These are phyloP conservation scores for Penicillium sp. DNA, from an alignment of 2,329 filamentous ascomycete genomes.

Conservation along the genomic window DNA sequence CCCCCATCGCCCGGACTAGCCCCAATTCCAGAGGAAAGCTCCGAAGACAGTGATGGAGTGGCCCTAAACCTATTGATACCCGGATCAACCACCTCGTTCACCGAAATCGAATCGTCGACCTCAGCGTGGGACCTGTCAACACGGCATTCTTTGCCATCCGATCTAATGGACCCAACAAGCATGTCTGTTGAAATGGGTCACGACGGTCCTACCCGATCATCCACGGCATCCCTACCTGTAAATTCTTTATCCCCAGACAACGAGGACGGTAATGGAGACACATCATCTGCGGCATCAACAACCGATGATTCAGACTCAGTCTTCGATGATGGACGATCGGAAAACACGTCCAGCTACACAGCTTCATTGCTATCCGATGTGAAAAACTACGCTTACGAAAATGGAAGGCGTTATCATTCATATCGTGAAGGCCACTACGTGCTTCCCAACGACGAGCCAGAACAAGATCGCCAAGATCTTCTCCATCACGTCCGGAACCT, in stretches of 20 bases:
- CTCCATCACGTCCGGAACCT: conserved; percentile 38
- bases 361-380: conserved; percentile 22
- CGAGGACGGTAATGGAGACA: conserved; percentile 3
- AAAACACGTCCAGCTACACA: conserved; percentile 17
- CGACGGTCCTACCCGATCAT: not conserved
- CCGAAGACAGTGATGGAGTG: not conserved
- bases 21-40: not conserved
- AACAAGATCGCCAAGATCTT: conserved; percentile 36
- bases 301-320: conserved; percentile 11
- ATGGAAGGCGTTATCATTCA: conserved; percentile 29
- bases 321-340: conserved; percentile 17
- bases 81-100: not conserved
- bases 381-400: conserved; percentile 22
- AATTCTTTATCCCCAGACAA: not conserved
- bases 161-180: not conserved
- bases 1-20: not conserved
- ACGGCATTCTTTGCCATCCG: not conserved
- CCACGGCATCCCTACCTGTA: not conserved
- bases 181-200: not conserved
- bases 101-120: not conserved
- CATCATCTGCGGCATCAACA: conserved; percentile 11
- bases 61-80: not conserved
- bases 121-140: not conserved
- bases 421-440: conserved; percentile 29
- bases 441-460: conserved; percentile 35